Conservation (phyloP, 75 land plant genomes). For the Larix kaempferi region DNA sequence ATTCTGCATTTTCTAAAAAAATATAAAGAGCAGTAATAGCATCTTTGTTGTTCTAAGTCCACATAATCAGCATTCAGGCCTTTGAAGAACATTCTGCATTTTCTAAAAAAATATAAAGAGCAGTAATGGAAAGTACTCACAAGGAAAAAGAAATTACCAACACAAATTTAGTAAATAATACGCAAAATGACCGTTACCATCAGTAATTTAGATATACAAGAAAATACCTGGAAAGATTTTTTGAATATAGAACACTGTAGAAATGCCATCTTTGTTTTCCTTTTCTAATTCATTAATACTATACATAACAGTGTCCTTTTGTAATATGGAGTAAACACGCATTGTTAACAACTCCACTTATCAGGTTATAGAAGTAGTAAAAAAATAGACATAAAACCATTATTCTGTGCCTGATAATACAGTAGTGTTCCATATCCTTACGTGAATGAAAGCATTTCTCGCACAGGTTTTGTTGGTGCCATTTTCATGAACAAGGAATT, state of each 20-base stretch:
- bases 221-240: conserved; percentile 89
- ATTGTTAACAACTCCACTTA: background rate
- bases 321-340: conserved; percentile 98
- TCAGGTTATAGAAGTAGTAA: background rate
- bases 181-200: background rate
- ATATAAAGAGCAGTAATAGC: too few relatives aligned
- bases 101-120: background rate
- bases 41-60: too few relatives aligned
- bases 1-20: too few relatives aligned
- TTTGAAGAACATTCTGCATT: too few relatives aligned
- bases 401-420: background rate
- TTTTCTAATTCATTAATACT: conserved; percentile 59
- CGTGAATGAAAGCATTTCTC: conserved; percentile 95
- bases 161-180: conserved; percentile 5
- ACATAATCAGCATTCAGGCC: too few relatives aligned
- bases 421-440: conserved; percentile 13
- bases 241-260: conserved; percentile 87
- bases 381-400: background rate
- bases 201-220: background rate
- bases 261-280: conserved; percentile 91
- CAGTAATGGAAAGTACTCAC: background rate
- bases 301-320: conserved; percentile 85
- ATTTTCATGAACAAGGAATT: conserved; percentile 95
- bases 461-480: conserved; percentile 71
- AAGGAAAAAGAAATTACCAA: background rate